Evolutionary conservation across 495 filamentous ascomycete genomes (phyloP), one percentile per base, ranked within the genome.

Genomic region (Hypoxylon perforatum): DNA sequence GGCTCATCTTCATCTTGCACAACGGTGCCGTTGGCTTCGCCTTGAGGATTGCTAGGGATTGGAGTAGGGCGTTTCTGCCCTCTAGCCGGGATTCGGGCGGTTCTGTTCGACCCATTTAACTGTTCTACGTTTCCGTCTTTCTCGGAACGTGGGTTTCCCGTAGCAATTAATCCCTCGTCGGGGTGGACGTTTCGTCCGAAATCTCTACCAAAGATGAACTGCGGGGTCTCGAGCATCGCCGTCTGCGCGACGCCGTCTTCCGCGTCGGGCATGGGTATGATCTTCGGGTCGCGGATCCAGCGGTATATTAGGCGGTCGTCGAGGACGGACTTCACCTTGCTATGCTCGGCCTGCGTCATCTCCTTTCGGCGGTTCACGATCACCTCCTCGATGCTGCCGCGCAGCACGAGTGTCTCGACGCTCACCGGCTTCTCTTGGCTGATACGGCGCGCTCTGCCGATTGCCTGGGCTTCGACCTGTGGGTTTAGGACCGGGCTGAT

Each of bases 361-460:
- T 87, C 81, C 47, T 88, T 86, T 14, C 90, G 77, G 4, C 93
- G 85, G 38, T 87, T 78, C 0, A 95, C 79, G 76, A 98, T 95
- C 18, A 87, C 85, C 73, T 97, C 93, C 66, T 98, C 94, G 1
- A 97, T 82, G 4, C 91, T 96, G 38, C 87, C 89, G 44, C 85
- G 81, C n/a, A 95, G 74, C 0, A 94, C 91, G 0, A 98, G 81
- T 0, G 93, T 98, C 76, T 97, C 92, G 7, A 97, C 94, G 8
- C 86, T 87, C 0, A 97, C 95, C 0, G 90, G 87, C 56, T 84
- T 86, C 9, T 85, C 87, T 72, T 97, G 94, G 1, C 92, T 92
- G 63, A 98, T 96, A 23, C 94, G 84, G 63, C 96, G 90, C 0
- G 92, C 92, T 68, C 94, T 90, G 65, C 94, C 96, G 65, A 97